phyloP scores from a whole-genome alignment of 148 eudicot genomes.

The Rhododendron kiyosumense region DNA sequence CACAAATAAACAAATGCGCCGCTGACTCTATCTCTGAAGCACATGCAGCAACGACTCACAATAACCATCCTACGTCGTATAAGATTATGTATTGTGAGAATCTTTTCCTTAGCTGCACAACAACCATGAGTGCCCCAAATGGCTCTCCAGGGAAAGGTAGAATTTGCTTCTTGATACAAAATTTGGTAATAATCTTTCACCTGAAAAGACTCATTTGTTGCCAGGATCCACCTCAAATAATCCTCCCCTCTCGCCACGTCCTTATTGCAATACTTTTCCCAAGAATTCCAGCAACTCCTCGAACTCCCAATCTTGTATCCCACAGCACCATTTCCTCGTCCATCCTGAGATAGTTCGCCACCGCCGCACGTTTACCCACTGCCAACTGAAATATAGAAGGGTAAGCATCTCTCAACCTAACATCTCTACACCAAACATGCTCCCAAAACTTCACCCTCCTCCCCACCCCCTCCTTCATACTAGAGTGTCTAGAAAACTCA shows the following conservation, averaged over 20 bases:
- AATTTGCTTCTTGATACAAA: not conserved
- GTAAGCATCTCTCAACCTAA: not conserved
- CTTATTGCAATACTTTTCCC: not conserved
- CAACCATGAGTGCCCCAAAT: not conserved
- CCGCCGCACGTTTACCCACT: too few species aligned
- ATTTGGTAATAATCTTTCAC: not conserved
- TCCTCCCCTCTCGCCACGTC: not conserved
- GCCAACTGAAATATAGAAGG: not conserved
- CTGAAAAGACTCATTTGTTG: not conserved
- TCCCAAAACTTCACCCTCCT: not conserved
- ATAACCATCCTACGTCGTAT: not conserved
- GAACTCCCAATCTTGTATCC: not conserved
- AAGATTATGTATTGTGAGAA: not conserved
- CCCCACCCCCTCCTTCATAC: not conserved
- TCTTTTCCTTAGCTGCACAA: not conserved
- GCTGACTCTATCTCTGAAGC: not conserved
- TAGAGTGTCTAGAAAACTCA: too few species aligned
- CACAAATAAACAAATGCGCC: not conserved
- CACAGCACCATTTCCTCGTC: not conserved
- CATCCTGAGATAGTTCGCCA: not conserved
- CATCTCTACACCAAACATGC: not conserved
- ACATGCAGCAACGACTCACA: not conserved
- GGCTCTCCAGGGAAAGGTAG: not conserved
- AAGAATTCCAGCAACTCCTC: not conserved
- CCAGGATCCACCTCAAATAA: not conserved